Evolutionary conservation across 1,284 basidiomycete genomes (phyloP).

Genomic region (Singerocomus rubriflavus): DNA sequence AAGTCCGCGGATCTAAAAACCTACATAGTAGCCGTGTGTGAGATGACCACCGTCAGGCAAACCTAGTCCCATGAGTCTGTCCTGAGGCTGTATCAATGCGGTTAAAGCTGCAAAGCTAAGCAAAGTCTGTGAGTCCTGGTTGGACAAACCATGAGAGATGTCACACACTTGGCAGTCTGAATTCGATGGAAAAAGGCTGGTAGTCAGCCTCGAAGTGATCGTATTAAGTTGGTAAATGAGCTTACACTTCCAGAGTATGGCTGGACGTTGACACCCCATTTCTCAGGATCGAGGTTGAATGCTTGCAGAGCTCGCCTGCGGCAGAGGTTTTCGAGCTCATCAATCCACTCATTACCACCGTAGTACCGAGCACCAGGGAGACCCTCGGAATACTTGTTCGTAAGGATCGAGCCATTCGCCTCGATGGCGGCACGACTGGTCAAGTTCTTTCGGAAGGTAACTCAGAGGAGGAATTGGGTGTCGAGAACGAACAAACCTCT

Average conservation of each 20-base stretch:
- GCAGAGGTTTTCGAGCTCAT: conserved; percentile 94
- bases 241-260: conserved; percentile 92
- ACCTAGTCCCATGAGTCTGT: conserved; percentile 98
- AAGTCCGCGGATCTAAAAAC: conserved; percentile 24
- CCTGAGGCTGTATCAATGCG: conserved; percentile 95
- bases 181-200: conserved; percentile 5
- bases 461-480: conserved; percentile 9
- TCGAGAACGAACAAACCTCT: conserved; percentile 53
- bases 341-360: conserved; percentile 96
- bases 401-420: conserved; percentile 98
- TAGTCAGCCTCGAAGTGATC: conserved; percentile 4
- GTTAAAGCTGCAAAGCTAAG: conserved; percentile 95
- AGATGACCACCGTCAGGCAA: conserved; percentile 98
- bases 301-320: conserved; percentile 95
- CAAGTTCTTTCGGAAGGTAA: conserved; percentile 65
- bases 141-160: neutral
- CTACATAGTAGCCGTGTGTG: conserved; percentile 94
- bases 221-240: conserved; percentile 22
- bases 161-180: conserved; percentile 76
- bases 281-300: conserved; percentile 90
- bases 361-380: conserved; percentile 96
- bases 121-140: conserved; percentile 8
- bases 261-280: conserved; percentile 99
- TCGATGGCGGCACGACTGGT: conserved; percentile 94
- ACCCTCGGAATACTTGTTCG: conserved; percentile 98